Evolutionary conservation across 805 yeast genomes (phyloP).

Genomic region (Dipodascus albidus): DNA sequence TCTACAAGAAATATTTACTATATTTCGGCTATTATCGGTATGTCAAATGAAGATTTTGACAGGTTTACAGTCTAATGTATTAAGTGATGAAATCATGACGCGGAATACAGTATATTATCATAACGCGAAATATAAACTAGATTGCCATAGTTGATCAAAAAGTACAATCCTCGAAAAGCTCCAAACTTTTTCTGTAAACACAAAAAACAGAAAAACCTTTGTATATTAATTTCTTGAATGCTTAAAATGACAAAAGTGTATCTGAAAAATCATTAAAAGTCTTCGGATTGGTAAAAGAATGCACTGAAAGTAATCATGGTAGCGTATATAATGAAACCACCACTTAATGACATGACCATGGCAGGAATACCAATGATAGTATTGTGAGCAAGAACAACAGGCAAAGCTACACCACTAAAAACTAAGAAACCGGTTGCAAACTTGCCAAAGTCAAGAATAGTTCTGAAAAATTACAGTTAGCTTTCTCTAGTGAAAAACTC

Average conservation of each 20-base stretch:
- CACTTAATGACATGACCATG: constrained; percentile 61
- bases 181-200: no score
- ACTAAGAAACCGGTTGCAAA: constrained; percentile 70
- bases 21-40: no score
- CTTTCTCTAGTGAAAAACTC: no score
- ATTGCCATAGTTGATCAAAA: no score
- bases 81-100: no score
- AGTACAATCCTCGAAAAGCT: no score
- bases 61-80: no score
- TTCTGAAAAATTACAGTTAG: constrained; percentile 20
- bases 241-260: no score
- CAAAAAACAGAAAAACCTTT: neutral
- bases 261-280: constrained; percentile 19
- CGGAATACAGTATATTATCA: no score
- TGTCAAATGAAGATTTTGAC: no score
- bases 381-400: constrained; percentile 67
- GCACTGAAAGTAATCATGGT: constrained; percentile 74
- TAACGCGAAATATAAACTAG: no score
- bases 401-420: constrained; percentile 63
- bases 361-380: constrained; percentile 61
- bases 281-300: constrained; percentile 53
- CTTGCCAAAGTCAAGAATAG: constrained; percentile 66
- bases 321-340: constrained; percentile 75
- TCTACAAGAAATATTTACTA: no score
- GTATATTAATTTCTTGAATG: neutral